phyloP scores from a whole-genome alignment of 768 basidiomycete species.

The Pleurotus ostreatus region DNA sequence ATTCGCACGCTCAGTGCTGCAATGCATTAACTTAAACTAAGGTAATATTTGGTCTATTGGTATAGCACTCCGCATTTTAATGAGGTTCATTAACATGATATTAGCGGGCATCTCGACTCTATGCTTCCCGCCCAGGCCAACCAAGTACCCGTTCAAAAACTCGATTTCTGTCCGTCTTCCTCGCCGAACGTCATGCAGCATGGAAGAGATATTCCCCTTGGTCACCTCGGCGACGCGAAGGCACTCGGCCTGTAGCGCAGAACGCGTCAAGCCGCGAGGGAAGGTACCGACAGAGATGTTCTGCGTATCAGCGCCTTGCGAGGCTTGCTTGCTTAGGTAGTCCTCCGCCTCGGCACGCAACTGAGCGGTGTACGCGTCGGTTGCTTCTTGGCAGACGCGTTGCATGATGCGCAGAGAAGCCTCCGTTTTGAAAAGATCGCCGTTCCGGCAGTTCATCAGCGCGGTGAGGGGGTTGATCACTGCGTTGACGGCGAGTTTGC shows the following conservation, averaged over 20 bases:
- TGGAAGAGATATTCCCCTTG: constrained; percentile 70
- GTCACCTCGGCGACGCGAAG: constrained; percentile 55
- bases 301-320: constrained; percentile 22
- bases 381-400: constrained; percentile 69
- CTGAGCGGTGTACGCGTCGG: constrained; percentile 52
- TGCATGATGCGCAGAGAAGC: constrained; percentile 41
- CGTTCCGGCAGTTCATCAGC: constrained; percentile 75
- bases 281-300: constrained; percentile 31
- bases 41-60: constrained; percentile 43
- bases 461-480: constrained; percentile 86
- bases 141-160: constrained; percentile 81
- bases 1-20: not conserved
- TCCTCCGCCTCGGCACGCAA: constrained; percentile 34
- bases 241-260: constrained; percentile 52
- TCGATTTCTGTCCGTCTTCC: constrained; percentile 73
- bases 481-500: constrained; percentile 78
- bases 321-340: constrained; percentile 26
- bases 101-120: constrained; percentile 56
- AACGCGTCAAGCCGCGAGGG: constrained; percentile 40
- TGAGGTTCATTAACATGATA: constrained; percentile 46
- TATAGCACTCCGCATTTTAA: constrained; percentile 53
- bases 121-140: constrained; percentile 53
- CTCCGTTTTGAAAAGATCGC: constrained; percentile 52
- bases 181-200: constrained; percentile 67
- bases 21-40: not conserved